Evolutionary conservation across 1,284 basidiomycete genomes (phyloP).

Genomic region (Leccinum fallax): DNA sequence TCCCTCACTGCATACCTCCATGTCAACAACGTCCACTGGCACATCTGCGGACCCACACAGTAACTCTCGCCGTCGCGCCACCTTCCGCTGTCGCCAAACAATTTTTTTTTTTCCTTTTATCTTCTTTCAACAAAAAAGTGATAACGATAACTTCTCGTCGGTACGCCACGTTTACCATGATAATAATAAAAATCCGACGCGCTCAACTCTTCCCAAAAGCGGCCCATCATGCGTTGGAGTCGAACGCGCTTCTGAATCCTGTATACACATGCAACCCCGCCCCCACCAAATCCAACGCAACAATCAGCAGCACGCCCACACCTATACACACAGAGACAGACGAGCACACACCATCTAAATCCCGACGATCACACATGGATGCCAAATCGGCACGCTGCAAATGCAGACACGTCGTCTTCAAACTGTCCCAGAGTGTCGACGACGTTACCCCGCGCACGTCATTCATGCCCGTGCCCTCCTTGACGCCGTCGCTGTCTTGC

Average conservation of each 20-base stretch:
- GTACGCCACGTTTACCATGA: not conserved
- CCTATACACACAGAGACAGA: accelerated
- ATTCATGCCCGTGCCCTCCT: conserved; percentile 46
- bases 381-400: conserved; percentile 75
- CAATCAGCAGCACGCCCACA: not conserved
- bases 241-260: conserved; percentile 24
- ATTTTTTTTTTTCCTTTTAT: not conserved
- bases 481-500: conserved; percentile 78
- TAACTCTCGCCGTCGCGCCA: no score
- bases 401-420: conserved; percentile 79
- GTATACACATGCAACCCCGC: not conserved
- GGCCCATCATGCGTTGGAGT: not conserved
- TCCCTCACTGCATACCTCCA: no score
- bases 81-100: not conserved
- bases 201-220: not conserved
- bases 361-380: conserved; percentile 65
- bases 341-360: conserved; percentile 65
- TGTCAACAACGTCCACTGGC: no score
- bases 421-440: conserved; percentile 80
- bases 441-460: conserved; percentile 73
- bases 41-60: no score
- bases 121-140: not conserved
- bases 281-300: not conserved
- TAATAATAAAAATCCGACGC: not conserved
- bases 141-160: not conserved